Conservation (phyloP, 768 basidiomycete genomes). For the Suillus alpinus region DNA sequence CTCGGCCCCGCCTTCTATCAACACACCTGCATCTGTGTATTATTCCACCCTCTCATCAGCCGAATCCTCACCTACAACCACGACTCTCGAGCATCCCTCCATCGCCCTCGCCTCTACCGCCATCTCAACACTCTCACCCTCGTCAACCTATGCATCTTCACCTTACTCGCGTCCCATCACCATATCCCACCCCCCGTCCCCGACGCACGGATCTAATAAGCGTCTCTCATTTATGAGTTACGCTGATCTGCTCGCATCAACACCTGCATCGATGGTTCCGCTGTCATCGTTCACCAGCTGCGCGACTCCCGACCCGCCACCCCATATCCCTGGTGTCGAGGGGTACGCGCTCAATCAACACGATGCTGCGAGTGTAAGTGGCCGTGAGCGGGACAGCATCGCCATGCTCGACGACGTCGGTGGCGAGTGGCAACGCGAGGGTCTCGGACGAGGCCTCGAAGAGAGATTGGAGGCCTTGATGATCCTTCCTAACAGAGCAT, state of each 20-base stretch:
- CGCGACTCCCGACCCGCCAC: conserved; percentile 58
- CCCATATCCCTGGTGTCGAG: conserved; percentile 67
- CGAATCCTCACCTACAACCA: conserved; percentile 39
- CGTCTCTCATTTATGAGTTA: conserved; percentile 90
- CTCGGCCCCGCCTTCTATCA: conserved; percentile 28
- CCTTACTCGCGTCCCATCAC: conserved; percentile 22
- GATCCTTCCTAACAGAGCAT: conserved; percentile 27
- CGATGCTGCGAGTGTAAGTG: conserved; percentile 24
- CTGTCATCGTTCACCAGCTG: conserved; percentile 72
- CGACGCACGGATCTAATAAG: conserved; percentile 50
- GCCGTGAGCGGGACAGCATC: conserved; percentile 38
- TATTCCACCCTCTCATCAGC: conserved; percentile 39
- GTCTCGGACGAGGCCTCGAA: conserved; percentile 77
- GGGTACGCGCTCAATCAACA: conserved; percentile 35
- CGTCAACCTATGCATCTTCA: conserved; percentile 26
- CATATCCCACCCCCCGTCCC: conserved; percentile 41
- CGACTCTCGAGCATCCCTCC: conserved; percentile 29
- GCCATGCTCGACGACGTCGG: conserved; percentile 61
- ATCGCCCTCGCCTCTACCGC: conserved; percentile 18
- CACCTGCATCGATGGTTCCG: conserved; percentile 69
- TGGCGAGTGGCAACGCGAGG: conserved; percentile 87
- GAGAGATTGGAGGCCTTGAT: conserved; percentile 71
- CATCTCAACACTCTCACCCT: conserved; percentile 18
- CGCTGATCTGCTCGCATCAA: conserved; percentile 75
- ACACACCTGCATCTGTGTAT: conserved; percentile 50